Conservation (phyloP, 2,329 filamentous ascomycete genomes). For the Aaosphaeria arxii region DNA sequence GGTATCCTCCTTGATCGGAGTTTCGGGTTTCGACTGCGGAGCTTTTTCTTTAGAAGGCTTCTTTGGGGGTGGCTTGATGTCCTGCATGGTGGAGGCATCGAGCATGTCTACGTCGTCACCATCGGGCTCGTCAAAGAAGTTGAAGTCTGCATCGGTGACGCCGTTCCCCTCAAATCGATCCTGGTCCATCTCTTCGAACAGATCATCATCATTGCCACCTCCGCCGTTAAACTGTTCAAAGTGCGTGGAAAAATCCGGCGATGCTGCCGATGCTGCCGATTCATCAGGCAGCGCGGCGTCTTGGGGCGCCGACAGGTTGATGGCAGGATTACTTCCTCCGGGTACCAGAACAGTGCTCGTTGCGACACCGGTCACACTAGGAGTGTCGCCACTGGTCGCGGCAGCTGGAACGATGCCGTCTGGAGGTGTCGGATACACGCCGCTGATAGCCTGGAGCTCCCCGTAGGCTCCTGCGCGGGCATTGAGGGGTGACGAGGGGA, state of each 20-base stretch:
- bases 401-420: slow-evolving; percentile 34
- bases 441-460: slow-evolving; percentile 34
- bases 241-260: slow-evolving; percentile 16
- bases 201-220: slow-evolving; percentile 51
- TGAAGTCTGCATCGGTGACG: slow-evolving; percentile 83
- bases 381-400: slow-evolving; percentile 24
- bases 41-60: slow-evolving; percentile 5
- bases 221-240: slow-evolving; percentile 21
- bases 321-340: slow-evolving; percentile 28
- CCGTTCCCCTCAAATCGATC: slow-evolving; percentile 70
- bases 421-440: slow-evolving; percentile 41
- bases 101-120: slow-evolving; percentile 37
- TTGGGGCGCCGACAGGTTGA: slow-evolving; percentile 29
- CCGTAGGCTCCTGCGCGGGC: slow-evolving; percentile 30
- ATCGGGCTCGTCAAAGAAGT: slow-evolving; percentile 70
- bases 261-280: slow-evolving; percentile 18
- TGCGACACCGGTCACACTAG: slow-evolving; percentile 20
- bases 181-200: slow-evolving; percentile 67
- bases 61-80: slow-evolving; percentile 9
- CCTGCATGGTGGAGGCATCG: slow-evolving; percentile 18
- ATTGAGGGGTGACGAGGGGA: slow-evolving; percentile 38
- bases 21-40: slow-evolving; percentile 1
- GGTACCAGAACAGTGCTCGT: slow-evolving; percentile 26
- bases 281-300: slow-evolving; percentile 15
- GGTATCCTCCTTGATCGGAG: slow-evolving; percentile 13